Evolutionary conservation across 2,329 filamentous ascomycete species (phyloP).

Genomic region (Cytospora chrysosperma): DNA sequence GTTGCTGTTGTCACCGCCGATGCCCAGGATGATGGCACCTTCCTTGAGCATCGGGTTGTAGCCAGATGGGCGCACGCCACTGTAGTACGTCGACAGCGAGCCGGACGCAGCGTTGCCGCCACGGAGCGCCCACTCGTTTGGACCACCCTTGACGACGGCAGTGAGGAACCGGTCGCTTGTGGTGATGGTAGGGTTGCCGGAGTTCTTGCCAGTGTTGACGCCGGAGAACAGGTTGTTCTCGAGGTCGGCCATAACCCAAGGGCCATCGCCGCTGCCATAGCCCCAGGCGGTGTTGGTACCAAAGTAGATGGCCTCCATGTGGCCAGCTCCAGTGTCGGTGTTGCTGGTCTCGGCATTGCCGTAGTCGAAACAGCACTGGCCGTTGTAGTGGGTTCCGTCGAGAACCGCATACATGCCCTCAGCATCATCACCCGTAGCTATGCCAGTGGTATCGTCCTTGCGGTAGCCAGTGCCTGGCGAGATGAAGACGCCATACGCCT

Average conservation of each 20-base stretch:
- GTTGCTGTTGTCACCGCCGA: constrained; percentile 65
- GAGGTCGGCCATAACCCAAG: constrained; percentile 69
- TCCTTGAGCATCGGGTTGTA: constrained; percentile 66
- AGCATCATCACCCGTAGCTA: constrained; percentile 52
- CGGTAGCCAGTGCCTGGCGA: constrained; percentile 63
- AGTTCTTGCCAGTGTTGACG: constrained; percentile 43
- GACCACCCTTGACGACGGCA: constrained; percentile 54
- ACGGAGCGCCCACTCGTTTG: constrained; percentile 58
- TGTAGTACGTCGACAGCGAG: constrained; percentile 57
- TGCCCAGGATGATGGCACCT: constrained; percentile 66
- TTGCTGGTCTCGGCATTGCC: constrained; percentile 56
- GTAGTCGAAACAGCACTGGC: constrained; percentile 57
- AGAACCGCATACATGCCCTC: constrained; percentile 62
- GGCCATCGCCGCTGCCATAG: constrained; percentile 55
- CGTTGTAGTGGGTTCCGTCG: constrained; percentile 60
- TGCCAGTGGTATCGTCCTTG: constrained; percentile 53
- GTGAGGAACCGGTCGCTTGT: constrained; percentile 54
- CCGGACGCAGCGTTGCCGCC: constrained; percentile 57
- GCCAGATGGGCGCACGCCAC: constrained; percentile 54
- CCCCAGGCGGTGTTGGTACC: constrained; percentile 57
- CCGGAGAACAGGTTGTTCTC: constrained; percentile 67
- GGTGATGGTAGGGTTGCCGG: constrained; percentile 49
- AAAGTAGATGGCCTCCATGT: constrained; percentile 70
- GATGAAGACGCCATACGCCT: constrained; percentile 63
- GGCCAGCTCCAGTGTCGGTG: constrained; percentile 56